Base-by-base conservation (phyloP, 106 monocot genomes). In the Dioscorea dumetorum region DNA sequence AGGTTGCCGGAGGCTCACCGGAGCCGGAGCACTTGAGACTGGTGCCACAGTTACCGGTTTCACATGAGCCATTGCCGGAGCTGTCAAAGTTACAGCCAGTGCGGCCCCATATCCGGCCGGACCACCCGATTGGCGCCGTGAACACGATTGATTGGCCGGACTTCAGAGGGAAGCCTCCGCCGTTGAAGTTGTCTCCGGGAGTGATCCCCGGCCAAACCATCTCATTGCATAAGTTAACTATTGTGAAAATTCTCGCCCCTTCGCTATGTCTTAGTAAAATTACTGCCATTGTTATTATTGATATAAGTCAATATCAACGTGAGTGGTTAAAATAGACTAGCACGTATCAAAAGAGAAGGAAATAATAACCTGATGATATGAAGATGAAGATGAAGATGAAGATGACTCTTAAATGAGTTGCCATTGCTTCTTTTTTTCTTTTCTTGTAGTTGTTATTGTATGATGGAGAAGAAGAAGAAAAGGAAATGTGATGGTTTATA, bases 101-200 rank as follows among this genome's bases (percentile, higher is more conserved):
- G n/a, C 94, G 82, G 48, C 74, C 90, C 94, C 94, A 94, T 54
- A 94, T 90, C 11, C 94, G 90, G n/a, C 94, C 94, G 4, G 75
- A 73, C 94, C 94, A 94, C 20, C 78, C 87, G 20, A 77, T 76
- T 0, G 94, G 94, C 14, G 90, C 87, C 14, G 57, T 84, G 78
- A 94, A 67, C 49, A 87, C 79, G 1, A 79, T 56, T 12, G 94
- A 87, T 49, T 90, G 79, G 56, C 94, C 94, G 10, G 82, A 5
- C 12, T 72, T 70, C 18, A 94, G 77, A 21, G 64, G 24, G 41
- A 94, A 85, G 9, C 94, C 94, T 9, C 87, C 90, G 20, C 90
- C 90, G 57, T 71, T 71, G 77, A 94, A 90, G 70, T 58, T 75
- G 0, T 80, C 69, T 10, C 90, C 90, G 3, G 90, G 90, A 3